Evolutionary conservation across 768 basidiomycete genomes (phyloP).

Genomic region (Pleurotus platypus): DNA sequence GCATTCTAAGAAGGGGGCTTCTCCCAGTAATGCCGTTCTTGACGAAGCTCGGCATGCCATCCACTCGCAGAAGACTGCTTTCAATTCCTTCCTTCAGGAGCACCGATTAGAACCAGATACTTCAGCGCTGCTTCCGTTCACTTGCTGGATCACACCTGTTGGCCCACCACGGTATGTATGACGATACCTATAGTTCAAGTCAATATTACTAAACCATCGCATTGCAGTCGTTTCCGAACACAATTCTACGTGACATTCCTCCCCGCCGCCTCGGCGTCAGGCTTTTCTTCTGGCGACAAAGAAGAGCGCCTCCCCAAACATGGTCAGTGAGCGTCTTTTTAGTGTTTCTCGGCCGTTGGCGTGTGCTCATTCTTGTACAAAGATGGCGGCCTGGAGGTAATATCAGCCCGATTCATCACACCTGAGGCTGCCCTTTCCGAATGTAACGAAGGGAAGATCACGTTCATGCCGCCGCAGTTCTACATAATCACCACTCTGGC

Average conservation of each 20-base stretch:
- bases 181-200: background rate
- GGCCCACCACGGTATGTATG: constrained; percentile 43
- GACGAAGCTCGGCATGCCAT: constrained; percentile 55
- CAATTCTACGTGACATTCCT: constrained; percentile 70
- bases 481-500: constrained; percentile 65
- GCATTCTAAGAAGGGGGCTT: constrained; percentile 23
- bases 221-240: constrained; percentile 63
- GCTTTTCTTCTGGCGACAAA: constrained; percentile 50
- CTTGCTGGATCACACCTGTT: constrained; percentile 71
- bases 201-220: constrained; percentile 2
- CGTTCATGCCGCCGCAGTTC: constrained; percentile 72
- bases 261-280: constrained; percentile 34
- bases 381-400: constrained; percentile 70
- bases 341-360: background rate
- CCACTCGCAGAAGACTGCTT: constrained; percentile 47
- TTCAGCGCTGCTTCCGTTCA: constrained; percentile 59
- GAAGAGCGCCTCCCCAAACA: constrained; percentile 61
- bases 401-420: constrained; percentile 63
- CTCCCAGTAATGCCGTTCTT: constrained; percentile 32
- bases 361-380: background rate
- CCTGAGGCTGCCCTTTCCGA: constrained; percentile 50
- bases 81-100: constrained; percentile 48
- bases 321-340: constrained; percentile 23
- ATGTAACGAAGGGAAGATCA: constrained; percentile 46
- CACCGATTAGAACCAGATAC: constrained; percentile 42